Evolutionary conservation across 2,329 filamentous ascomycete genomes (phyloP).

Genomic region (Lasiodiplodia citricola): DNA sequence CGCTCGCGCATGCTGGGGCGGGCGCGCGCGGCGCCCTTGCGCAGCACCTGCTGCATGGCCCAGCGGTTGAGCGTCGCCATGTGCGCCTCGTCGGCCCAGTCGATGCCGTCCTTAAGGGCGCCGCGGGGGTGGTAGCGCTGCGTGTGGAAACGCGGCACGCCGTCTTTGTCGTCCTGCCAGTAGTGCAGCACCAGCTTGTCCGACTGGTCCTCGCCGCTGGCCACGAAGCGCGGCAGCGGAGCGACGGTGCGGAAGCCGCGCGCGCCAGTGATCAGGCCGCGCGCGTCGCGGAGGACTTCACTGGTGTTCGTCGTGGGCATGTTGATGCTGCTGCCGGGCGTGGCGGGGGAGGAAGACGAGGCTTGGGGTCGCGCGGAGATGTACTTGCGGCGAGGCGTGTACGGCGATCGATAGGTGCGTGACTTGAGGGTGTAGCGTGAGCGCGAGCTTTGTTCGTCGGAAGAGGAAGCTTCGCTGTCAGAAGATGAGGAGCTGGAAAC

Average conservation of each 20-base stretch:
- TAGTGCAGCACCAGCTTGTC: background rate
- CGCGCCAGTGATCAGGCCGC: background rate
- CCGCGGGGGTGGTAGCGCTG: background rate
- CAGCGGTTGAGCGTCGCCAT: background rate
- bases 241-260: background rate
- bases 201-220: background rate
- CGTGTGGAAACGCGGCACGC: too few relatives aligned
- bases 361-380: too few relatives aligned
- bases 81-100: background rate
- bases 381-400: too few relatives aligned
- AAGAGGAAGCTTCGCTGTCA: too few relatives aligned
- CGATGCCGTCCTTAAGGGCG: background rate
- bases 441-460: too few relatives aligned
- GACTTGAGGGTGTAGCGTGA: too few relatives aligned
- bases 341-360: background rate
- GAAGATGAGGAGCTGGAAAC: too few relatives aligned
- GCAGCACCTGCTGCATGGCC: background rate
- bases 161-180: background rate
- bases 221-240: background rate
- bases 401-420: too few relatives aligned
- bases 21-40: background rate
- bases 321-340: background rate
- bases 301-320: background rate
- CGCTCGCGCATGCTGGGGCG: background rate
- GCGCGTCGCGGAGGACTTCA: background rate